These are phyloP conservation scores for Crotalaria pallida DNA, from an alignment of 306 rosid genomes.

Conservation along the genomic window DNA sequence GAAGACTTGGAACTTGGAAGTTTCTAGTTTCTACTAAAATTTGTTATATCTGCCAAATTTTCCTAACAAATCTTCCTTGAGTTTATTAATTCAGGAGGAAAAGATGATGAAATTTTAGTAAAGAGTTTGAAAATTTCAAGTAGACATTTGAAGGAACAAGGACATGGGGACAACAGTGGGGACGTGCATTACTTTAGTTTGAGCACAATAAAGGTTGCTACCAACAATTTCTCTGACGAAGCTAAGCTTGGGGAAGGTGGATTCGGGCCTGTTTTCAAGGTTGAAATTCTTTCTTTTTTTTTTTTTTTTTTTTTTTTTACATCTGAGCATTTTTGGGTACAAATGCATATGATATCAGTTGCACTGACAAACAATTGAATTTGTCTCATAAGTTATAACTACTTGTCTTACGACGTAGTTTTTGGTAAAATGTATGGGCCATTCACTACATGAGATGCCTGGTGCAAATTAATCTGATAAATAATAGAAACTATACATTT, in stretches of 20 bases:
- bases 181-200: slow-evolving; percentile 30
- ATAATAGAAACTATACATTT: neutral
- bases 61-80: neutral
- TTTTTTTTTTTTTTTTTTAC: neutral
- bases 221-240: slow-evolving; percentile 34
- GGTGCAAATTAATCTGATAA: neutral
- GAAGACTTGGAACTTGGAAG: neutral
- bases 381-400: neutral
- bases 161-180: slow-evolving; percentile 25
- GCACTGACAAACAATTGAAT: neutral
- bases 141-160: neutral
- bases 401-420: neutral
- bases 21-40: neutral
- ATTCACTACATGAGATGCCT: neutral
- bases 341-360: neutral
- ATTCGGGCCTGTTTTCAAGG: slow-evolving; percentile 48
- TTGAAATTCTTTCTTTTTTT: neutral
- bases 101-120: slow-evolving; percentile 7
- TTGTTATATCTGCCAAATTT: neutral
- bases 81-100: neutral
- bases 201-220: slow-evolving; percentile 23
- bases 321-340: neutral
- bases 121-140: neutral
- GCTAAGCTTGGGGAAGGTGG: slow-evolving; percentile 45
- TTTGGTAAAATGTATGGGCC: neutral